Conservation (phyloP, 192 early-diverging fungal species). For the Coemansia sp. region DNA sequence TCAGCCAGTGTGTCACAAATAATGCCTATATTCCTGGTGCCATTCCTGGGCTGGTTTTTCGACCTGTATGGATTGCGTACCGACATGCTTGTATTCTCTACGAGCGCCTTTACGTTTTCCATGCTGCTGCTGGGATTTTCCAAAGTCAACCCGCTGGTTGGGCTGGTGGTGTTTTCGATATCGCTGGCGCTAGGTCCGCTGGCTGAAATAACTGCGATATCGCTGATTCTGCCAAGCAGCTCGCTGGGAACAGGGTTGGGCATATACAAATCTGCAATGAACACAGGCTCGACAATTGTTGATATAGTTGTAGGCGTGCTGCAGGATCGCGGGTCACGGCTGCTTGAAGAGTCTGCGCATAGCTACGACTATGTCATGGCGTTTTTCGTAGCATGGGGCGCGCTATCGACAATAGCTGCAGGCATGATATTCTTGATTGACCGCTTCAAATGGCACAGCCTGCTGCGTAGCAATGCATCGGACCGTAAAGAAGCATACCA, state of each 20-base stretch:
- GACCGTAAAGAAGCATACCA: slow-evolving; percentile 29
- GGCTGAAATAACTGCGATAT: slow-evolving; percentile 60
- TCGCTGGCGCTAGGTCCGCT: slow-evolving; percentile 63
- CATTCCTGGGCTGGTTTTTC: slow-evolving; percentile 68
- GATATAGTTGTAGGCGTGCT: slow-evolving; percentile 61
- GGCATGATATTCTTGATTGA: slow-evolving; percentile 38
- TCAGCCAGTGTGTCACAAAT: slow-evolving; percentile 66
- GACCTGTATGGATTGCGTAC: slow-evolving; percentile 66
- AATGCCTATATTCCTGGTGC: slow-evolving; percentile 66
- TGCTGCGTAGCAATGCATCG: slow-evolving; percentile 29
- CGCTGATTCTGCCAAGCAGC: slow-evolving; percentile 57
- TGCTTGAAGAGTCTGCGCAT: slow-evolving; percentile 34
- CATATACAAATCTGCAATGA: slow-evolving; percentile 63
- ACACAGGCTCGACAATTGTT: slow-evolving; percentile 60
- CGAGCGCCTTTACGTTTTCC: slow-evolving; percentile 32
- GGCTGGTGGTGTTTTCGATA: slow-evolving; percentile 57
- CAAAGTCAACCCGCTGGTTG: slow-evolving; percentile 55
- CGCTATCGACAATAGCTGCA: slow-evolving; percentile 36
- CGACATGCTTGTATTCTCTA: slow-evolving; percentile 38
- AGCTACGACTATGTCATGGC: slow-evolving; percentile 54
- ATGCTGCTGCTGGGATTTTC: slow-evolving; percentile 59
- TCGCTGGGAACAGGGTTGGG: slow-evolving; percentile 62
- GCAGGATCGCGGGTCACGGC: slow-evolving; percentile 52
- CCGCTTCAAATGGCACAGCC: slow-evolving; percentile 31
- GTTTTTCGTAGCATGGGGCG: slow-evolving; percentile 52